Conservation (phyloP, 192 early-diverging fungal genomes). For the Backusella australiensis region DNA sequence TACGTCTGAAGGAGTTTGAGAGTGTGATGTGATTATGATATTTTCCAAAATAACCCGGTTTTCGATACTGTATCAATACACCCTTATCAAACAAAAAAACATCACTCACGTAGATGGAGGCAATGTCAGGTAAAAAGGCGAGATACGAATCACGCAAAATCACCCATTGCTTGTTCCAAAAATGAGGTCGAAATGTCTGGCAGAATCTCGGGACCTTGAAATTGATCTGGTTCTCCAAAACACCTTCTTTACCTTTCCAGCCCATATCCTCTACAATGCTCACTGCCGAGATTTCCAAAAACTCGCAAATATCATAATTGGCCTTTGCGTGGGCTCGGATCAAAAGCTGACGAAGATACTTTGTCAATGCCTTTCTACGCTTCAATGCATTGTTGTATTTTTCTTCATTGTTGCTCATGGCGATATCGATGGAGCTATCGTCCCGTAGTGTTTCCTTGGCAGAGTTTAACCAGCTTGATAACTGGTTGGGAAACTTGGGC, state of each 20-base stretch:
- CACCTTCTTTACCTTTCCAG: constrained; percentile 84
- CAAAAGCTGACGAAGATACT: constrained; percentile 58
- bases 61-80: constrained; percentile 26
- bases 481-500: constrained; percentile 33
- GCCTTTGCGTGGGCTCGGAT: constrained; percentile 61
- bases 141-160: constrained; percentile 68
- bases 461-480: constrained; percentile 15
- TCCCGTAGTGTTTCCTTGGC: constrained; percentile 19
- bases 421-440: constrained; percentile 9
- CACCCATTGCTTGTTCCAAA: constrained; percentile 72
- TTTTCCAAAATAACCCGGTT: constrained; percentile 16
- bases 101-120: constrained; percentile 39
- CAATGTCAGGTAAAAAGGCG: constrained; percentile 48
- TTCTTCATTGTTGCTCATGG: constrained; percentile 23
- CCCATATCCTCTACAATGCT: constrained; percentile 76
- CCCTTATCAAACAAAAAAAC: constrained; percentile 53
- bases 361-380: constrained; percentile 56
- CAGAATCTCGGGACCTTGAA: constrained; percentile 30
- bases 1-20: constrained; percentile 55
- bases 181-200: constrained; percentile 9
- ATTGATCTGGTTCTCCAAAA: constrained; percentile 63
- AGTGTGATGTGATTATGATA: constrained; percentile 58
- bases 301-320: constrained; percentile 71
- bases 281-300: constrained; percentile 72
- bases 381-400: constrained; percentile 44